Evolutionary conservation across 768 basidiomycete species (phyloP).

Genomic region (Leccinum ochraceum): DNA sequence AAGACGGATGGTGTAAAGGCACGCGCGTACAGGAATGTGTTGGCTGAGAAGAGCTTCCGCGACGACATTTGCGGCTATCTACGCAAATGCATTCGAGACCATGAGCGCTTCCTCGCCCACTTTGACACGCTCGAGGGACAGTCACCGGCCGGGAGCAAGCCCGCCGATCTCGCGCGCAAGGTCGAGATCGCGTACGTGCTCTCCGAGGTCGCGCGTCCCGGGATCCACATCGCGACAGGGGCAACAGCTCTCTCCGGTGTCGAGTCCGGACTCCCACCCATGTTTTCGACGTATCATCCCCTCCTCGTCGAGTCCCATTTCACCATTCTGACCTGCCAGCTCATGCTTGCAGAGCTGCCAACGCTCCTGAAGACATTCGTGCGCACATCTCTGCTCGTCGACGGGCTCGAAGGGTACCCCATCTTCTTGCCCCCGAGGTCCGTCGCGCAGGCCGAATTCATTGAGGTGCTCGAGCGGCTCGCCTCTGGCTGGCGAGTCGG

Average conservation of each 20-base stretch:
- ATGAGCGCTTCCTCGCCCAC: constrained; percentile 80
- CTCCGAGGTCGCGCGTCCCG: constrained; percentile 67
- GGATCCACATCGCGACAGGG: constrained; percentile 42
- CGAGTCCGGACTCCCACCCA: constrained; percentile 41
- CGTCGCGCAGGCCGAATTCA: constrained; percentile 88
- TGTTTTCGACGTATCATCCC: constrained; percentile 89
- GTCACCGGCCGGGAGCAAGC: constrained; percentile 16
- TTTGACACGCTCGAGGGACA: constrained; percentile 72
- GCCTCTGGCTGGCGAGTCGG: constrained; percentile 75
- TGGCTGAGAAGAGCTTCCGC: constrained; percentile 56
- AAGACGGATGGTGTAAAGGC: constrained; percentile 56
- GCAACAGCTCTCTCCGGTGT: constrained; percentile 41
- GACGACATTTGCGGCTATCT: constrained; percentile 61
- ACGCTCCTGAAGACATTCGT: constrained; percentile 63
- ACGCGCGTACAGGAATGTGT: constrained; percentile 58
- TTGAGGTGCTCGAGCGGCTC: constrained; percentile 82
- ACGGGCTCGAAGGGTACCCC: constrained; percentile 86
- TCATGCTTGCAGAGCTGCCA: constrained; percentile 78
- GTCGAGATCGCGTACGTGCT: constrained; percentile 69
- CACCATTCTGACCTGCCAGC: constrained; percentile 68
- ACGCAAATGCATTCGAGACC: constrained; percentile 79
- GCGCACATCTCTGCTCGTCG: constrained; percentile 66
- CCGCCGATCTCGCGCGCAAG: constrained; percentile 47
- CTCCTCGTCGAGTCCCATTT: constrained; percentile 87
- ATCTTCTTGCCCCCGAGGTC: constrained; percentile 85